Conservation (phyloP, 176 grass and related monocot genomes). For the Aegilops speltoides region DNA sequence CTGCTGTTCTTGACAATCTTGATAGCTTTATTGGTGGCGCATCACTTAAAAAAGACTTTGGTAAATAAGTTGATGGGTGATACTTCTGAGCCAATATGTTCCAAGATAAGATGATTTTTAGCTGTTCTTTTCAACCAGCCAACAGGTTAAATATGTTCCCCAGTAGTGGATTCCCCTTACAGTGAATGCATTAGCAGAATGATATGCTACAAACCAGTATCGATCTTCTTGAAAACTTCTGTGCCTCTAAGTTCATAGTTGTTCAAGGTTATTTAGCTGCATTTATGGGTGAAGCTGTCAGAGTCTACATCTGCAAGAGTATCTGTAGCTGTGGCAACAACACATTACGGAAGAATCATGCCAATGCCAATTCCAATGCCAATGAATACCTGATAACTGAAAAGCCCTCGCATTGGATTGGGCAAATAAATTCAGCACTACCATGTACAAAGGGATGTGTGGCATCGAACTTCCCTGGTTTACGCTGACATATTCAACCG, state of each 20-base stretch:
- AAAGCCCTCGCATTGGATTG: not conserved
- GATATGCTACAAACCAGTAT: slow-evolving; percentile 23
- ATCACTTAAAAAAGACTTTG: not conserved
- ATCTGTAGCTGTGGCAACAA: too few species aligned
- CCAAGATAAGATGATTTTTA: not conserved
- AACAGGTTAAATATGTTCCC: not conserved
- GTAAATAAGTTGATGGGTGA: not conserved
- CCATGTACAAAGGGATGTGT: not conserved
- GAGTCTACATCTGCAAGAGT: not conserved
- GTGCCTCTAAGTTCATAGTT: slow-evolving; percentile 3
- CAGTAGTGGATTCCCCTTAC: not conserved
- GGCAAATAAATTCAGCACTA: not conserved
- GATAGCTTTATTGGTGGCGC: not conserved
- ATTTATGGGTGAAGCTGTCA: slow-evolving; percentile 11
- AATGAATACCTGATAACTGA: not conserved
- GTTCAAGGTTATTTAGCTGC: slow-evolving; percentile 20
- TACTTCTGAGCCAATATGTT: not conserved
- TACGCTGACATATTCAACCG: not conserved
- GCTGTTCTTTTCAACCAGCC: not conserved
- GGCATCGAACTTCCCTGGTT: not conserved
- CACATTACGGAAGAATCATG: not conserved
- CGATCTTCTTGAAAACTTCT: slow-evolving; percentile 16
- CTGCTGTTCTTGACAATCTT: not conserved
- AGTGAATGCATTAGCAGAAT: slow-evolving; percentile 1
- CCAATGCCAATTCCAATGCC: not conserved